A percentile compares a stretch with the other conserved stretches of the same genome.
Conservation (phyloP, 495 filamentous ascomycete genomes). For the Penicillium angulare region DNA sequence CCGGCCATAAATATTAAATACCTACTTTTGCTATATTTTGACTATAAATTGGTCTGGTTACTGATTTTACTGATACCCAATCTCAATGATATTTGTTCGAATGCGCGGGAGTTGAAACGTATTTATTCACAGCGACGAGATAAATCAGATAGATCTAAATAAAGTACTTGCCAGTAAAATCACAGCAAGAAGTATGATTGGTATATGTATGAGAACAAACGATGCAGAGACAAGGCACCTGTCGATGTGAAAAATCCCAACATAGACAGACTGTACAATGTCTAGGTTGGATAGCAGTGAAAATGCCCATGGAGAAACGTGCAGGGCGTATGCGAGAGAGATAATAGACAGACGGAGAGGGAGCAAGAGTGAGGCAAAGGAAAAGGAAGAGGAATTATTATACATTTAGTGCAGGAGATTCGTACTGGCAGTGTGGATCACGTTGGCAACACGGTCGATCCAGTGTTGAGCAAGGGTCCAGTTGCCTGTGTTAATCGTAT, state of each 20-base stretch:
- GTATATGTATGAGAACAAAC: slow-evolving; percentile 2
- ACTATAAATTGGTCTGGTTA: no score
- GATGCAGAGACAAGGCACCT: slow-evolving; percentile 17
- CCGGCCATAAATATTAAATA: no score
- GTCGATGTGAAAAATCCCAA: slow-evolving; percentile 8
- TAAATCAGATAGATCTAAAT: no score
- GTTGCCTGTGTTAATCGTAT: slow-evolving; percentile 70
- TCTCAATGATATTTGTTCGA: no score
- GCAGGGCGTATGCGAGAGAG: slow-evolving; percentile 14
- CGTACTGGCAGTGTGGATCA: slow-evolving; percentile 64
- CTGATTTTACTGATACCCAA: no score
- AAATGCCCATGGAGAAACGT: slow-evolving; percentile 3
- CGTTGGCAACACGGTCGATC: slow-evolving; percentile 68
- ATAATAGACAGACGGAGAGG: slow-evolving; percentile 1
- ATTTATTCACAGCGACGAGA: no score
- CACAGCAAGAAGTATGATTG: background rate
- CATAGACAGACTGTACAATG: slow-evolving; percentile 26
- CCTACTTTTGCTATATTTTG: no score
- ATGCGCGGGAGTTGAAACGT: no score
- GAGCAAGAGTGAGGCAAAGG: background rate
- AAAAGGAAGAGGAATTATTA: background rate
- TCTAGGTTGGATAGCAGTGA: slow-evolving; percentile 9
- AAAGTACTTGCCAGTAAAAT: no score
- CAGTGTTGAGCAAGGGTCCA: slow-evolving; percentile 68
- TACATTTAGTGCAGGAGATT: slow-evolving; percentile 45